Evolutionary conservation across 2,329 filamentous ascomycete species (phyloP).

Genomic region (Talaromyces sp.): DNA sequence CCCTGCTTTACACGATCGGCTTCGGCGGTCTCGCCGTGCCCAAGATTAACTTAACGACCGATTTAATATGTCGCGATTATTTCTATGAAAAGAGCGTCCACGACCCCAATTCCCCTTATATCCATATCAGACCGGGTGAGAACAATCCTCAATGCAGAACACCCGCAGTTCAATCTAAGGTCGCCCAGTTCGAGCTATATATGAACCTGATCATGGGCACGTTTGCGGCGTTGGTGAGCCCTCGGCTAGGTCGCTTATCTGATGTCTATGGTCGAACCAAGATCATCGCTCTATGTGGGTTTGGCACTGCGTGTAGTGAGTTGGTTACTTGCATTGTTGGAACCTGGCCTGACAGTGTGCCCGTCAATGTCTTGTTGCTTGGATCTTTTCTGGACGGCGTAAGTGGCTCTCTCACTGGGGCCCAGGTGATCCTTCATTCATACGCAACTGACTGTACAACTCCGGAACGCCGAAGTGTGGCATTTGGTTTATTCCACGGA

Average conservation of each 20-base stretch:
- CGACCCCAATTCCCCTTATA: conserved; percentile 63
- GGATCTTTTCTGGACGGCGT: conserved; percentile 80
- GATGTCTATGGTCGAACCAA: conserved; percentile 81
- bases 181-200: conserved; percentile 77
- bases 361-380: conserved; percentile 77
- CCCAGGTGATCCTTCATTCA: conserved; percentile 76
- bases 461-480: conserved; percentile 75
- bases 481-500: conserved; percentile 87
- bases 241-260: conserved; percentile 80
- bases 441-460: conserved; percentile 89
- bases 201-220: conserved; percentile 74
- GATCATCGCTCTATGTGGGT: conserved; percentile 71
- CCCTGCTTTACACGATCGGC: conserved; percentile 78
- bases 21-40: conserved; percentile 86
- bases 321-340: conserved; percentile 77
- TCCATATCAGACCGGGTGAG: conserved; percentile 67
- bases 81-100: conserved; percentile 66
- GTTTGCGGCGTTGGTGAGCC: conserved; percentile 78
- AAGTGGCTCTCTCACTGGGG: conserved; percentile 84
- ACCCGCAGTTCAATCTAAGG: conserved; percentile 74
- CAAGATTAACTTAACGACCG: conserved; percentile 82
- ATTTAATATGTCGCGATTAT: conserved; percentile 81
- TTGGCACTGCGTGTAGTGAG: conserved; percentile 75
- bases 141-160: conserved; percentile 80
- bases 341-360: conserved; percentile 70